phyloP scores from a whole-genome alignment of 1,284 basidiomycete species.

The Leccinum pachyderme region DNA sequence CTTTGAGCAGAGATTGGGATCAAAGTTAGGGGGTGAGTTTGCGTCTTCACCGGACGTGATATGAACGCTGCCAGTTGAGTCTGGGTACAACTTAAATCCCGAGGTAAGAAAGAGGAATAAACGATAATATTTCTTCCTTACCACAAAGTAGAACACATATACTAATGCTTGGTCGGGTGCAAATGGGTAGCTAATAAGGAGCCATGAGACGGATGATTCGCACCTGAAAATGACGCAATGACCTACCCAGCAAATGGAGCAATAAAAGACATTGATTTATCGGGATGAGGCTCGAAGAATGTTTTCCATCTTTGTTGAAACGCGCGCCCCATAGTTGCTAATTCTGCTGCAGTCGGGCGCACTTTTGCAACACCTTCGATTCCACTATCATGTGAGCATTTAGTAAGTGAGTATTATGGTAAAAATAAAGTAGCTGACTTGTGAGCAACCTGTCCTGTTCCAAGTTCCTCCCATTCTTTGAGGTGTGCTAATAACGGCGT shows the following conservation, averaged over 20 bases:
- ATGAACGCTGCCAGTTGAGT: not conserved
- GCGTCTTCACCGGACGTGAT: not conserved
- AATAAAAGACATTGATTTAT: not conserved
- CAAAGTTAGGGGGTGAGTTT: not conserved
- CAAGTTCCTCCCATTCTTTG: constrained; percentile 43
- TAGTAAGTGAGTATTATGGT: not conserved
- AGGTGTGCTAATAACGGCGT: constrained; percentile 35
- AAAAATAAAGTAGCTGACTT: constrained; percentile 40
- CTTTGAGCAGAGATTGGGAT: not conserved
- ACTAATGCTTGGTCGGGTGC: not conserved
- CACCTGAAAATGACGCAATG: not conserved
- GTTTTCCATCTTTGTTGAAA: not conserved
- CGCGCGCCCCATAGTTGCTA: not conserved
- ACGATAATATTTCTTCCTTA: not conserved
- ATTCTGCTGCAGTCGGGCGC: not conserved
- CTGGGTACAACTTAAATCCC: not conserved
- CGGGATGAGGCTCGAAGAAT: not conserved
- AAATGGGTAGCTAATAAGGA: not conserved
- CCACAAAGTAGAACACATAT: not conserved
- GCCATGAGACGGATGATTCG: not conserved
- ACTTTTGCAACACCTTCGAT: not conserved
- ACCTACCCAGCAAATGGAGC: not conserved
- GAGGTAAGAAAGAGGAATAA: not conserved
- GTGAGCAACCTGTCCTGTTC: constrained; percentile 47
- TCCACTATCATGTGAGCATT: not conserved